phyloP scores from a whole-genome alignment of 306 rosid genomes.

The Fragaria vesca region DNA sequence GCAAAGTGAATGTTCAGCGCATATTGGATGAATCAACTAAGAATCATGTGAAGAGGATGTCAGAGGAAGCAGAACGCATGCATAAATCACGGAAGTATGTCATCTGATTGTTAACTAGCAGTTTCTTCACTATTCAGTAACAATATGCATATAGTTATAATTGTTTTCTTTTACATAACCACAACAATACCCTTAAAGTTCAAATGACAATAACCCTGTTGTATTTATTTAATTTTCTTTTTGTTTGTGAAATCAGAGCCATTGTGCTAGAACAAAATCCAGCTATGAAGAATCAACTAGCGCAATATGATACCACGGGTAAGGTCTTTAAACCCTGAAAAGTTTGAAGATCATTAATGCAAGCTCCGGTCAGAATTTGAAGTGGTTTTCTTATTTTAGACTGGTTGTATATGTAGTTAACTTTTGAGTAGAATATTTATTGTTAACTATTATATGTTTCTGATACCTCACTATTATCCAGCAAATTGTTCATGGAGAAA shows the following conservation, averaged over 20 bases:
- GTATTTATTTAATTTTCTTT: slow-evolving; percentile 21
- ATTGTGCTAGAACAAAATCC: slow-evolving; percentile 87
- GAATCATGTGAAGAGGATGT: slow-evolving; percentile 76
- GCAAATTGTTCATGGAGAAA: slow-evolving; percentile 67
- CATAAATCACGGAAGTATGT: slow-evolving; percentile 76
- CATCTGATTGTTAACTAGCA: not conserved
- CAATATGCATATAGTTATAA: not conserved
- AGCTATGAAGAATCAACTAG: slow-evolving; percentile 62
- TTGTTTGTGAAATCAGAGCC: slow-evolving; percentile 59
- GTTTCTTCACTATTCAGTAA: not conserved
- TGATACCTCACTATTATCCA: slow-evolving; percentile 42
- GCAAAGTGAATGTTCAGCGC: slow-evolving; percentile 88
- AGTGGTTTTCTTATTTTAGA: not conserved
- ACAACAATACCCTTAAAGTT: not conserved
- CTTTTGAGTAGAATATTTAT: not conserved
- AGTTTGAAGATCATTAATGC: not conserved
- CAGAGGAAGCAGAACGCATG: slow-evolving; percentile 90
- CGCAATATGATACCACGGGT: slow-evolving; percentile 75
- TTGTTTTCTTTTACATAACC: not conserved
- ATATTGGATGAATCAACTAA: slow-evolving; percentile 78
- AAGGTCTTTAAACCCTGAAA: slow-evolving; percentile 18
- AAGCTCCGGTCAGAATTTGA: not conserved
- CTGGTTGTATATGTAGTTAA: not conserved
- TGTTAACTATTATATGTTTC: slow-evolving; percentile 7
- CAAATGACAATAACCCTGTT: not conserved